Evolutionary conservation across 495 filamentous ascomycete genomes (phyloP), one percentile per base, ranked within the genome.

Genomic region (Tuber brumale): DNA sequence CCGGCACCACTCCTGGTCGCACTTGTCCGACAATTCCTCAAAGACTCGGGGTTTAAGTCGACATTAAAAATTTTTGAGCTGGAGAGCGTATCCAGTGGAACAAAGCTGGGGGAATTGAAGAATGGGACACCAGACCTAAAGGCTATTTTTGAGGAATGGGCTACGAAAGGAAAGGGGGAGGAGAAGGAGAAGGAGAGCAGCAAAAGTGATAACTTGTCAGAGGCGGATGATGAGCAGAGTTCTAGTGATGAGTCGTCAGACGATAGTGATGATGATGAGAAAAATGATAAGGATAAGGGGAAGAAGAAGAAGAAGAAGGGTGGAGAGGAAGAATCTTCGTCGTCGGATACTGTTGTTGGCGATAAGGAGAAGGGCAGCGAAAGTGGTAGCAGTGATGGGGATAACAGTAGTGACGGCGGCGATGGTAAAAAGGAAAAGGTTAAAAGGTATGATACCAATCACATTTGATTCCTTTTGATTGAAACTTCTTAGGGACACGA

Each of bases 1-100:
- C 77, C 79, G 27, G 61, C 73, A 18, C 75, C 77, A n/a, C 75
- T 76, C 43, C 80, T 82, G 51, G 72, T 77, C 43, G 80, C 80
- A 21, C 72, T 81, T 69, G 75, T 82, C 46, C 72, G 75, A 27
- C 76, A 80, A 76, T 82, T 82, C 69, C 80, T 82, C 16, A 77
- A 76, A 42, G 81, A 82, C 37, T 70, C 46, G 61, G 80, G 80
- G 16, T 74, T 82, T 23, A 42, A 70, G 61, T 79, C 80, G 70
- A 80, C 80, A 35, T 75, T 71, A 39, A 82, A 70, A 23, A 46
- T 82, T 75, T 82, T 82, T 70, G n/a, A 42, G 10, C 75, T 72
- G 9, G 81, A 82, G 72, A 66, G 41, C 21, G 39, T 66, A 66
- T 35, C 35, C 8, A 45, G 77, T 46, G 69, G 76, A 41, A 42